phyloP scores from a whole-genome alignment of 495 filamentous ascomycete genomes.

The Parathielavia appendiculata region DNA sequence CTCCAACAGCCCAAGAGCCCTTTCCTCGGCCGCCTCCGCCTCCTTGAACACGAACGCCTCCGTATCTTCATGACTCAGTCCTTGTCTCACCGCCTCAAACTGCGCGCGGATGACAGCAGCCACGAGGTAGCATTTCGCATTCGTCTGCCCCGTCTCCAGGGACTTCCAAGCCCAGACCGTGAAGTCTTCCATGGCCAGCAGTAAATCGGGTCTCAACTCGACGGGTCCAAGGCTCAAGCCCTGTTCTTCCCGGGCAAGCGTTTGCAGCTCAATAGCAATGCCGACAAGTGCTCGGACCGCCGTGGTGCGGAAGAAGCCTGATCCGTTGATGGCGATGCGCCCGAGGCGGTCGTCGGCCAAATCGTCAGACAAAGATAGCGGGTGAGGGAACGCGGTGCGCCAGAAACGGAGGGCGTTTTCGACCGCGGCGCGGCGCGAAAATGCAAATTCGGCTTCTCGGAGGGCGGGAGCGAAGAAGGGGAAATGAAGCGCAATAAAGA shows the following conservation, averaged over 20 bases:
- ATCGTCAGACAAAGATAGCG: not conserved
- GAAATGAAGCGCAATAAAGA: slow-evolving; percentile 46
- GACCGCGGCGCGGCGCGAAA: slow-evolving; percentile 44
- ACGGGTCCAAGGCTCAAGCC: slow-evolving; percentile 11
- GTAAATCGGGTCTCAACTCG: slow-evolving; percentile 42
- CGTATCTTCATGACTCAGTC: slow-evolving; percentile 33
- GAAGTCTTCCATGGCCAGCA: slow-evolving; percentile 44
- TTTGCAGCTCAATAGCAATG: slow-evolving; percentile 45
- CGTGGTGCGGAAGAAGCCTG: slow-evolving; percentile 40
- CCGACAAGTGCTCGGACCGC: slow-evolving; percentile 40
- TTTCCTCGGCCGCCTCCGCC: slow-evolving; percentile 34
- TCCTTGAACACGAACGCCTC: slow-evolving; percentile 31
- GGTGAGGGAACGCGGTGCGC: slow-evolving; percentile 34
- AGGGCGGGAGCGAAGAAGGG: slow-evolving; percentile 40
- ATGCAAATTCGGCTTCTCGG: slow-evolving; percentile 43
- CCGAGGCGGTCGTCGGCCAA: not conserved
- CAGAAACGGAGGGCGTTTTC: slow-evolving; percentile 51
- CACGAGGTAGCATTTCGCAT: slow-evolving; percentile 53
- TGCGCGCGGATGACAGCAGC: slow-evolving; percentile 38
- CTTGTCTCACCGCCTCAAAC: slow-evolving; percentile 39
- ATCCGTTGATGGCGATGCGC: slow-evolving; percentile 22
- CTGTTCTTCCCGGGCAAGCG: slow-evolving; percentile 49
- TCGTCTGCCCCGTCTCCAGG: slow-evolving; percentile 50
- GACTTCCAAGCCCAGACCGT: slow-evolving; percentile 39
- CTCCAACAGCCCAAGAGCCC: slow-evolving; percentile 41